Base-by-base conservation (phyloP, 2,329 filamentous ascomycete genomes). In the Fusarium sp. region DNA sequence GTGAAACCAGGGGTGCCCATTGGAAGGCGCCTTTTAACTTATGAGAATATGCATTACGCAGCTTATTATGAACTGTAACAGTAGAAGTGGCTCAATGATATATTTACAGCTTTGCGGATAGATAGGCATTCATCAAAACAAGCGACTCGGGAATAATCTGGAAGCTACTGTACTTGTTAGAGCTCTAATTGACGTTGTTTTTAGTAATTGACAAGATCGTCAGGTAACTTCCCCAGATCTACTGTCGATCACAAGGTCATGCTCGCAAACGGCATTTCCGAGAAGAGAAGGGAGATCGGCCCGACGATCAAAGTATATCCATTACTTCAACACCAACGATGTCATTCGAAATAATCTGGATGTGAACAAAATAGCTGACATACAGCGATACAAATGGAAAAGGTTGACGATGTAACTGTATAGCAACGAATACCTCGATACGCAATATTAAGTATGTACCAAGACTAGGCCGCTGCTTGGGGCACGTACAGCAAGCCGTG, bases 1-100 rank as follows among this genome's bases (percentile, higher is more conserved):
- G 13, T 60, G n/a, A 43, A 44, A 24, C 39, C n/a, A 56, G n/a
- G 7, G 31, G 17, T 40, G n/a, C 31, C 38, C 33, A 39, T 6
- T 26, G 20, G n/a, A 54, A 18, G 57, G 46, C 26, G 31, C 31
- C 33, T 52, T 53, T 55, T 33, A 42, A 26, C 22, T 43, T 51
- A 61, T 34, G 62, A 63, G 52, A 52, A 55, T 39, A 67, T 59
- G 57, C 31, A 55, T 64, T 48, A 68, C 58, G 52, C 42, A 54
- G 58, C 40, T 20, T 20, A 20, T 46, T 44, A 69, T 43, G 44
- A 63, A 70, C 34, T 67, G 44, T 58, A 63, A 36, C 43, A 50
- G 45, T 63, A 53, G 22, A 38, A 33, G 46, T 46, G 44, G 55
- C 46, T 43, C 46, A 33, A 42, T 22, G 17, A 24, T 45, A 45